Evolutionary conservation across 306 rosid species (phyloP), one percentile per base, ranked within the genome.

Genomic region (Acacia crassicarpa): DNA sequence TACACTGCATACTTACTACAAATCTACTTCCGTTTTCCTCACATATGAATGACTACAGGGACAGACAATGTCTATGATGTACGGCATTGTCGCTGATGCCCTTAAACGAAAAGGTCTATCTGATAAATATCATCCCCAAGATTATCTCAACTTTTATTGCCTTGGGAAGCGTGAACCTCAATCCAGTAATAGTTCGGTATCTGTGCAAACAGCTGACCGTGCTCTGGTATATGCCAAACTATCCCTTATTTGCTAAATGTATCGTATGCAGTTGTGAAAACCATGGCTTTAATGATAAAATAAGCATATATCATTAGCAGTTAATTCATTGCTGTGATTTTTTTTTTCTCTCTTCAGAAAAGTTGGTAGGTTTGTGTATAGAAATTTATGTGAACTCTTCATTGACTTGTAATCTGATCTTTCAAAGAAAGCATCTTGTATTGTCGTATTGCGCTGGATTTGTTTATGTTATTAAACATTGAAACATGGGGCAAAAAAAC

Each of bases 1-100:
- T 23, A 15, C n/a, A 10, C 30, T 62, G 79, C n/a, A 54, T 40
- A 44, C 12, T 79, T 32, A 17, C 14, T 35, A 72, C 70, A 58
- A 66, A 54, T n/a, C n/a, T 20, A 56, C 62, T 56, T n/a, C 62
- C 12, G 30, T 41, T 41, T 76, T 2, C 58, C 66, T 79, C 79
- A 73, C 79, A 74, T 75, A 75, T 77, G 65, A 63, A 56, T 85
- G 54, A 59, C 33, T 74, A 68, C 91, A 89, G 91, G 89, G 87
- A 75, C 97, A 92, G 58, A 90, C 97, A 83, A 92, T 92, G 94
- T 74, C 86, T 10, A 92, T 92, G 97, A 90, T 92, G 97, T 92
- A 90, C 82, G 75, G 68, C 73, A 68, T 92, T 10, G 1, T 92
- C 79, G 85, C 87, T 27, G 85, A 87, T 77, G 91, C 92, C 65